Evolutionary conservation across 805 yeast species (phyloP).

Genomic region (Myxozyma geophila): DNA sequence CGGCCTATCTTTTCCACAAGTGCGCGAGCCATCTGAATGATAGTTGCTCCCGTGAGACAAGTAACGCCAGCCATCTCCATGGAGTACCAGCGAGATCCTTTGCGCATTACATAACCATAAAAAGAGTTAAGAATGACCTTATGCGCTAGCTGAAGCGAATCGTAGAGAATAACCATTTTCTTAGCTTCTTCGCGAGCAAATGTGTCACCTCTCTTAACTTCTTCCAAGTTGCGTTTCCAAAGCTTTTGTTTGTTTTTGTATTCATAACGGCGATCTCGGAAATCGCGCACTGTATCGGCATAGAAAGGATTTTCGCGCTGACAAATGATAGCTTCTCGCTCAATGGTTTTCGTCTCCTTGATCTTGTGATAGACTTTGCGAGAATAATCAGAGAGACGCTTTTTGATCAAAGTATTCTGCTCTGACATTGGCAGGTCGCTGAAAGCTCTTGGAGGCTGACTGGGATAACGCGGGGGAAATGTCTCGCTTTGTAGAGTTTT

Average conservation of each 20-base stretch:
- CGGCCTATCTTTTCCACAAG: conserved; percentile 92
- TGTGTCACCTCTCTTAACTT: conserved; percentile 57
- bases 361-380: conserved; percentile 81
- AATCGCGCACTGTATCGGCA: conserved; percentile 89
- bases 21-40: conserved; percentile 94
- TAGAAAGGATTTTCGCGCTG: conserved; percentile 98
- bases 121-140: conserved; percentile 95
- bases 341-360: conserved; percentile 80
- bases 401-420: conserved; percentile 74
- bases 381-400: conserved; percentile 81
- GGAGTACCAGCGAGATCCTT: conserved; percentile 98
- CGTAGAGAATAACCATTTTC: conserved; percentile 91
- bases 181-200: conserved; percentile 83
- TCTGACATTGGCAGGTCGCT: conserved; percentile 77
- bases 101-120: conserved; percentile 98
- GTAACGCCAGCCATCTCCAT: conserved; percentile 99
- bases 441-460: conserved; percentile 64
- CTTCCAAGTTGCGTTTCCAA: conserved; percentile 82
- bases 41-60: conserved; percentile 96
- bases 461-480: conserved; percentile 65
- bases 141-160: conserved; percentile 94
- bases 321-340: conserved; percentile 91
- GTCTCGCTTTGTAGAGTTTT: conserved; percentile 78
- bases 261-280: conserved; percentile 95
- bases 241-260: conserved; percentile 91